Evolutionary conservation across 2,329 filamentous ascomycete genomes (phyloP), one percentile per base, ranked within the genome.

Genomic region (Drechslerella dactyloides): DNA sequence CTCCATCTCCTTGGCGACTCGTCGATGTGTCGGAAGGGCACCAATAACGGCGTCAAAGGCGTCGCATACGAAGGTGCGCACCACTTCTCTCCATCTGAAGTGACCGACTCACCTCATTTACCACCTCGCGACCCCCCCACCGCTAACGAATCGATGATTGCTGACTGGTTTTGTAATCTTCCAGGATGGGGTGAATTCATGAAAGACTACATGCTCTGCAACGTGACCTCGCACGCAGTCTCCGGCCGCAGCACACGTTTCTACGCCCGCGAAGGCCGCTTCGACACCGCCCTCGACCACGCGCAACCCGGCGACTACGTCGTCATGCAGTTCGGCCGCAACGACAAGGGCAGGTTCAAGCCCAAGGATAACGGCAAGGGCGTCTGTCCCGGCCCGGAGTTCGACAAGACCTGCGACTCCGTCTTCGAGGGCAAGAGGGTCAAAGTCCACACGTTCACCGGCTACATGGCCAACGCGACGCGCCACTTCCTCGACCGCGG

Each of bases 11-110:
- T 66, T 21, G 54, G 62, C 8, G 62, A 66, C 40, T 59, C 62
- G 23, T 66, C 62, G 11, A 66, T 66, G 62, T 59, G 62, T 44
- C 58, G 56, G 53, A 54, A 54, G n/a, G 62, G 62, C 2, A 66
- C 55, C 1, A 59, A 66, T n/a, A 40, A 66, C 37, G 62, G 62
- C 7, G 40, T 54, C 11, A 66, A 66, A 11, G 62, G 62, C n/a
- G 53, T 65, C 13, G 35, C 27, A 37, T 65, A 65, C 33, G 53
- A 65, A 65, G 61, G 61, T 65, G 37, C 11, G 37, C 53, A 44
- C n/a, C n/a, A n/a, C n/a, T n/a, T n/a, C n/a, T n/a, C n/a, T n/a
- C n/a, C n/a, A n/a, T n/a, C n/a, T n/a, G n/a, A n/a, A n/a, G n/a
- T n/a, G n/a, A n/a, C n/a, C n/a, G n/a, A n/a, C n/a, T n/a, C n/a